Evolutionary conservation across 768 basidiomycete species (phyloP).

Genomic region (Aureoboletus auriporus): DNA sequence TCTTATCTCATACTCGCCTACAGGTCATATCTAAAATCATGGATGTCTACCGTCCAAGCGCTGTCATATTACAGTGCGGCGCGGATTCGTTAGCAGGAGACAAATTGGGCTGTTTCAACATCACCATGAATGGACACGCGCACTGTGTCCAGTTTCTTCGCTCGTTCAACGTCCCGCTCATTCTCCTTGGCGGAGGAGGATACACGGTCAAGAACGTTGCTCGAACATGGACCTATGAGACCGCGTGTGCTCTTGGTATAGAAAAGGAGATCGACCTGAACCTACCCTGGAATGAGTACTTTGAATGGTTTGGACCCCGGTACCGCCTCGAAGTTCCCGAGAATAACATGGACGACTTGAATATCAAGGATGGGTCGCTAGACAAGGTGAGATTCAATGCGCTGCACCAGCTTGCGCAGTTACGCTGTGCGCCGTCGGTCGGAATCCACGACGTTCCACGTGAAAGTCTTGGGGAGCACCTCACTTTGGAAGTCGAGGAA

Average conservation of each 20-base stretch:
- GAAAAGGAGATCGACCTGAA: constrained; percentile 75
- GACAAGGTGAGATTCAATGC: constrained; percentile 70
- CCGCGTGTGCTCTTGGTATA: constrained; percentile 88
- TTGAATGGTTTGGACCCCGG: constrained; percentile 97
- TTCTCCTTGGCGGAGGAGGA: constrained; percentile 92
- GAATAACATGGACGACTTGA: constrained; percentile 95
- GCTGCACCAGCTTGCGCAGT: constrained; percentile 51
- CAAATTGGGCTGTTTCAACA: constrained; percentile 93
- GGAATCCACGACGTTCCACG: constrained; percentile 80
- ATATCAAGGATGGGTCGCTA: constrained; percentile 74
- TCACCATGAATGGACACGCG: constrained; percentile 94
- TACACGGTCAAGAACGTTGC: constrained; percentile 98
- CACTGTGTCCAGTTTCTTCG: constrained; percentile 86
- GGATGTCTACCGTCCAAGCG: constrained; percentile 84
- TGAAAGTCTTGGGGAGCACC: constrained; percentile 60
- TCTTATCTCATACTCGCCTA: neutral
- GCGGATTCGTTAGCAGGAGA: constrained; percentile 95
- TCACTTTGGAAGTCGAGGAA: constrained; percentile 51
- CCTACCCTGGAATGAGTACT: constrained; percentile 83
- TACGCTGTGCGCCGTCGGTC: constrained; percentile 79
- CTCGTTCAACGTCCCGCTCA: constrained; percentile 77
- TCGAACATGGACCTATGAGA: constrained; percentile 94
- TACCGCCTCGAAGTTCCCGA: constrained; percentile 88
- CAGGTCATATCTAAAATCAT: constrained; percentile 83
- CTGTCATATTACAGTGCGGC: constrained; percentile 90